Evolutionary conservation across 208 protist species (phyloP).

Genomic region (Leishmania lainsoni): DNA sequence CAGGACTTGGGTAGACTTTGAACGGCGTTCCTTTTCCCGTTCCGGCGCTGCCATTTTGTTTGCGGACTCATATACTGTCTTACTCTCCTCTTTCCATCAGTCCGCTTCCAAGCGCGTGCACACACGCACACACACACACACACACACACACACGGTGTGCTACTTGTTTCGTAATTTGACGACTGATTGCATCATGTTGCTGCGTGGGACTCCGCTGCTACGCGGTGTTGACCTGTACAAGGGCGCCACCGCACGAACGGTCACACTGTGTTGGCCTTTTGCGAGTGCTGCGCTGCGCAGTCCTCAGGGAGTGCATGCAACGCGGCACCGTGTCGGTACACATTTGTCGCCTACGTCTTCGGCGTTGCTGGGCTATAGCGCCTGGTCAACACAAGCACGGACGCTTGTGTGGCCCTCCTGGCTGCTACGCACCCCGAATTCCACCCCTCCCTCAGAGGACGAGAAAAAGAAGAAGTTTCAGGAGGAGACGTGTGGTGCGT

Average conservation of each 20-base stretch:
- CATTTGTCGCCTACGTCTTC: background rate
- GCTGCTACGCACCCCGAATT: conserved; percentile 11
- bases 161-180: background rate
- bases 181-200: background rate
- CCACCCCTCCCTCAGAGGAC: conserved; percentile 17
- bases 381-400: conserved; percentile 8
- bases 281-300: conserved; percentile 6
- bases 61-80: background rate
- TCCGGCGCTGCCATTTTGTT: background rate
- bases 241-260: background rate
- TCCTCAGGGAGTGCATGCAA: conserved; percentile 1
- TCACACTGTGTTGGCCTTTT: background rate
- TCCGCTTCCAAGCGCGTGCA: background rate
- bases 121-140: no score
- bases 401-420: conserved; percentile 26
- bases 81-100: background rate
- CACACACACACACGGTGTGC: no score
- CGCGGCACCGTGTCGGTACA: background rate
- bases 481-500: background rate
- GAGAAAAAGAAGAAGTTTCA: conserved; percentile 18
- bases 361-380: background rate
- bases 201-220: background rate
- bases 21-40: background rate
- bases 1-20: background rate
- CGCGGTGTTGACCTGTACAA: conserved; percentile 1